phyloP scores from a whole-genome alignment of 2,329 filamentous ascomycete genomes.

The Karstenula rhodostoma region DNA sequence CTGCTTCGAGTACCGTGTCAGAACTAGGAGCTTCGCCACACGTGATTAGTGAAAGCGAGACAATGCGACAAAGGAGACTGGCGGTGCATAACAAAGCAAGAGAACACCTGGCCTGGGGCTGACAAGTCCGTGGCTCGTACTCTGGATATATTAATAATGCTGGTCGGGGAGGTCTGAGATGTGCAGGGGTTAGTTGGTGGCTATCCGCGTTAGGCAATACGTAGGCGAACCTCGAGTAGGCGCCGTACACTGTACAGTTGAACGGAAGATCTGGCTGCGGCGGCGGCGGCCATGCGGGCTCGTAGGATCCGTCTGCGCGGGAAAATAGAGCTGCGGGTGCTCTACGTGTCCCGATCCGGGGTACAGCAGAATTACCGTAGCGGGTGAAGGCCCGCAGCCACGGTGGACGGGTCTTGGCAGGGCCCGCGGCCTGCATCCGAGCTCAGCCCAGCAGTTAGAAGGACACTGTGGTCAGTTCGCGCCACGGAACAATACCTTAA shows the following conservation, averaged over 20 bases:
- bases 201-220: slow-evolving; percentile 4
- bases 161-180: slow-evolving; percentile 9
- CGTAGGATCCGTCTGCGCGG: background rate
- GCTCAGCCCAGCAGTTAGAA: slow-evolving; percentile 14
- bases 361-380: background rate
- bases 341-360: slow-evolving; percentile 7
- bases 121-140: slow-evolving; percentile 4
- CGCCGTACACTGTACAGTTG: background rate
- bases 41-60: slow-evolving; percentile 3
- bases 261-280: background rate
- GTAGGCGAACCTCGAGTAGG: background rate
- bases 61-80: background rate
- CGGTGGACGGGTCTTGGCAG: slow-evolving; percentile 3
- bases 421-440: slow-evolving; percentile 5
- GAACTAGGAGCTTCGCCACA: slow-evolving; percentile 1
- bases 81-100: background rate
- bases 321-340: background rate
- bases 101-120: slow-evolving; percentile 16
- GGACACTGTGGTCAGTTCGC: slow-evolving; percentile 16
- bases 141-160: slow-evolving; percentile 16
- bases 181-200: slow-evolving; percentile 5
- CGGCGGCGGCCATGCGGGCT: background rate
- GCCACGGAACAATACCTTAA: slow-evolving; percentile 10
- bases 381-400: slow-evolving; percentile 6
- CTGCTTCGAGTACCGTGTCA: background rate